Evolutionary conservation across 2,329 filamentous ascomycete genomes (phyloP).

Genomic region (Fusarium circinatum): DNA sequence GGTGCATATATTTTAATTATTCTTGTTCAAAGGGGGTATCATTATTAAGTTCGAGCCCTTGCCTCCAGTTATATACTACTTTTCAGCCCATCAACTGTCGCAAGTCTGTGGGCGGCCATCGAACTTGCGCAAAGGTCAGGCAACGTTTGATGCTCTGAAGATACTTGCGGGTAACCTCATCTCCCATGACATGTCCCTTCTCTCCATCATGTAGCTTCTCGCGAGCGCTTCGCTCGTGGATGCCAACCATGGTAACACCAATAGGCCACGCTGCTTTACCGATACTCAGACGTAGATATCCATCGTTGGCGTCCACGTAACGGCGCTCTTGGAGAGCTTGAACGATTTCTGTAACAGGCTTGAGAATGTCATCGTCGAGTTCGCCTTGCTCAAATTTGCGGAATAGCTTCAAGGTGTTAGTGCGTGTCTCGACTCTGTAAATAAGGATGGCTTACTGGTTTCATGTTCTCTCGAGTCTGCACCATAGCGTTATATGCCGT

Average conservation of each 20-base stretch:
- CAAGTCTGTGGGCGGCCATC: constrained; percentile 94
- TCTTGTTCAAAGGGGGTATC: constrained; percentile 36
- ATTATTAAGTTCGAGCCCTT: constrained; percentile 19
- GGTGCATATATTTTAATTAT: background rate
- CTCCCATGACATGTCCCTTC: constrained; percentile 95
- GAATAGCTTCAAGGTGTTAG: constrained; percentile 69
- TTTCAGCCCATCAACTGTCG: constrained; percentile 87
- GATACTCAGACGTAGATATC: constrained; percentile 91
- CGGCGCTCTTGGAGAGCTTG: constrained; percentile 87
- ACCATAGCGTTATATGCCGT: constrained; percentile 86
- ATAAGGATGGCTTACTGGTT: constrained; percentile 63
- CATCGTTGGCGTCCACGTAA: constrained; percentile 97
- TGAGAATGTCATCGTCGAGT: constrained; percentile 80
- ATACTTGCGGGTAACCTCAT: constrained; percentile 95
- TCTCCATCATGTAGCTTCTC: constrained; percentile 93
- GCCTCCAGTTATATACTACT: background rate
- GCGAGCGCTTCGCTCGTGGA: constrained; percentile 93
- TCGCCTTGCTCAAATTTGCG: constrained; percentile 86
- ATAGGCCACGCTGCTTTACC: constrained; percentile 99
- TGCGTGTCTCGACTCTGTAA: background rate
- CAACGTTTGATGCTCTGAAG: constrained; percentile 98
- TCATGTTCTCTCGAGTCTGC: constrained; percentile 87
- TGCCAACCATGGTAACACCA: constrained; percentile 99
- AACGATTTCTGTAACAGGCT: constrained; percentile 90
- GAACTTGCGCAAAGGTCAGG: constrained; percentile 93